These are phyloP conservation scores for Macaranga tanarius DNA, from an alignment of 441 rosid species.

Conservation along the genomic window DNA sequence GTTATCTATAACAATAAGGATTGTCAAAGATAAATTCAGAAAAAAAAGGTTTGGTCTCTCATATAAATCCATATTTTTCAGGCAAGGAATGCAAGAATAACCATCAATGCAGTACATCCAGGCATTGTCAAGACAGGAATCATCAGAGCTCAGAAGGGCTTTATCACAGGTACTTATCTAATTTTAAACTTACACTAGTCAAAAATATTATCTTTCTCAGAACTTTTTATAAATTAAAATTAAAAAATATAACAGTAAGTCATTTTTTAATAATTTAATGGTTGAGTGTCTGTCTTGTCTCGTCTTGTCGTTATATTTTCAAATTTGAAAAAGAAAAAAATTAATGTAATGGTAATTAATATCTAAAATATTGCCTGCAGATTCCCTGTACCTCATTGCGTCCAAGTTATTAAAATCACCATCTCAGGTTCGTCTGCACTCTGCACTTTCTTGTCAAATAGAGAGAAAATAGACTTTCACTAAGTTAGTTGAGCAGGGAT, in stretches of 20 bases:
- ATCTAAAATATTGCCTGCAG: constrained; percentile 41
- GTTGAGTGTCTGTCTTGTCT: no score
- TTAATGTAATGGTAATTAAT: not conserved
- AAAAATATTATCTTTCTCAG: no score
- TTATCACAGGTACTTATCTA: constrained; percentile 56
- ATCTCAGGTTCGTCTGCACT: constrained; percentile 55
- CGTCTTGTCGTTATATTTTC: no score
- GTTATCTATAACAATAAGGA: no score
- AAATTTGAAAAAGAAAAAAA: no score
- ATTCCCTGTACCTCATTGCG: constrained; percentile 81
- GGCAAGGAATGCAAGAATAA: constrained; percentile 75
- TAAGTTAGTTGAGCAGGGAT: not conserved
- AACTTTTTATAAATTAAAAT: no score
- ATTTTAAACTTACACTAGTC: no score
- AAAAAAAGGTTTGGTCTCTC: not conserved
- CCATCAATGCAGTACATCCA: constrained; percentile 88
- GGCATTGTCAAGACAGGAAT: constrained; percentile 94
- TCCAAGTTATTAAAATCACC: constrained; percentile 79
- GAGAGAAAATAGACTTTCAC: not conserved
- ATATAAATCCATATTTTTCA: constrained; percentile 25
- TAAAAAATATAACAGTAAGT: no score
- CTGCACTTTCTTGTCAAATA: not conserved
- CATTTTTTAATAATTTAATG: no score
- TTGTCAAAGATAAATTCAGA: no score
- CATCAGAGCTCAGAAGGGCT: constrained; percentile 75